Conservation (phyloP, 225 moss, liverwort and hornwort genomes). For the Asterella californica region DNA sequence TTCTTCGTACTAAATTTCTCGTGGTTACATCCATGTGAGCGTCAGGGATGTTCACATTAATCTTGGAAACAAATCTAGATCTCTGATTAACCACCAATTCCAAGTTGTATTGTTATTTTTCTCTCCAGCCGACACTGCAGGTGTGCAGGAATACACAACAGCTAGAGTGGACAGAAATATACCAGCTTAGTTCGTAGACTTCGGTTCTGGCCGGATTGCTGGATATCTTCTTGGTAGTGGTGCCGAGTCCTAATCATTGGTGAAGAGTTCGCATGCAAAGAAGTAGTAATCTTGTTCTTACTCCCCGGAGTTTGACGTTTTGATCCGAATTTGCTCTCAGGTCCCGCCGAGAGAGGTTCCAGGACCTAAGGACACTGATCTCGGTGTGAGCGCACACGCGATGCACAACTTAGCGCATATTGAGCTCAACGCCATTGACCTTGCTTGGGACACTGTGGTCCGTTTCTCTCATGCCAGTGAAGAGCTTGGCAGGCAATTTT, state of each 20-base stretch:
- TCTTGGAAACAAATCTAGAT: neutral
- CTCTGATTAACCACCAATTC: neutral
- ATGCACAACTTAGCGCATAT: slow-evolving; percentile 90
- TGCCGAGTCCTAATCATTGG: neutral
- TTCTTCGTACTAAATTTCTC: neutral
- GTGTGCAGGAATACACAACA: neutral
- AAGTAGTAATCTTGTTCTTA: too few species aligned
- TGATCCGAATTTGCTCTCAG: slow-evolving; percentile 27
- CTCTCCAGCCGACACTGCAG: neutral
- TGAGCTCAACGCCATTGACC: slow-evolving; percentile 92
- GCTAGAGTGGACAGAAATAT: neutral
- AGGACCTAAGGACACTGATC: slow-evolving; percentile 56
- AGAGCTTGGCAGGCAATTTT: slow-evolving; percentile 80
- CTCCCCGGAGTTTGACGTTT: neutral
- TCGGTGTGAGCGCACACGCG: slow-evolving; percentile 70
- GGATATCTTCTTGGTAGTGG: neutral
- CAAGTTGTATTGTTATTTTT: neutral
- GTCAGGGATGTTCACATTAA: neutral
- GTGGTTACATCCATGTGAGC: neutral
- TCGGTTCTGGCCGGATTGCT: neutral
- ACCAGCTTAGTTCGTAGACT: neutral
- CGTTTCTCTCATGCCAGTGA: slow-evolving; percentile 79
- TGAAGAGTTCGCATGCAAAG: too few species aligned
- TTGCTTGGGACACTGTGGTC: slow-evolving; percentile 96
- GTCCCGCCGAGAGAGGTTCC: slow-evolving; percentile 85